Conservation (phyloP, 169 alveolate genomes). For the Plasmodium vivax region DNA sequence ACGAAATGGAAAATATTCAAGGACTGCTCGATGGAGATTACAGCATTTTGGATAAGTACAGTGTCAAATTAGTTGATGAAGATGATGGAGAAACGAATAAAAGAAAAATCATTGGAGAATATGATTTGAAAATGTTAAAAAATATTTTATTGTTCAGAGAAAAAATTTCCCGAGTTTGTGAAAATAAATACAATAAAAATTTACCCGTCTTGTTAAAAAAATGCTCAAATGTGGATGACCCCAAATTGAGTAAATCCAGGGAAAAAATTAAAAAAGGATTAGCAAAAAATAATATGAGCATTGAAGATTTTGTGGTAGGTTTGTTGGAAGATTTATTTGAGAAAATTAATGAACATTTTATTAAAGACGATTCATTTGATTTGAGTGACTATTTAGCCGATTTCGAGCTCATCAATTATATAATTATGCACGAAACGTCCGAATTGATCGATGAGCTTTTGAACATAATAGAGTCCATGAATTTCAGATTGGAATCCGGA, state of each 20-base stretch:
- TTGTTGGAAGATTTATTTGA: background rate
- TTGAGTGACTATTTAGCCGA: slow-evolving; percentile 17
- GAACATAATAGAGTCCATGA: background rate
- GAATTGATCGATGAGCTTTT: background rate
- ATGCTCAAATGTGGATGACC: slow-evolving; percentile 12
- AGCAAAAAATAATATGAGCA: background rate
- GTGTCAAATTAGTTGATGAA: slow-evolving; percentile 14
- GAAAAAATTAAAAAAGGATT: slow-evolving; percentile 10
- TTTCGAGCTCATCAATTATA: slow-evolving; percentile 28
- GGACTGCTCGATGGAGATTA: background rate
- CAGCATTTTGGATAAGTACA: slow-evolving; percentile 20
- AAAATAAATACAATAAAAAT: background rate
- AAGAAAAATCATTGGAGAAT: slow-evolving; percentile 26
- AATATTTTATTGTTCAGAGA: slow-evolving; percentile 30
- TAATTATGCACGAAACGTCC: background rate
- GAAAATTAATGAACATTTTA: slow-evolving; percentile 31
- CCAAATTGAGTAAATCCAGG: slow-evolving; percentile 18
- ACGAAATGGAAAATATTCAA: slow-evolving; percentile 8
- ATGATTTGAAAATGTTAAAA: slow-evolving; percentile 18
- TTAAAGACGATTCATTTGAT: slow-evolving; percentile 21
- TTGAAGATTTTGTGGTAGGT: background rate
- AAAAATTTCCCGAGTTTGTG: slow-evolving; percentile 14
- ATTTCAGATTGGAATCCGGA: background rate
- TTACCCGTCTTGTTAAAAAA: background rate
- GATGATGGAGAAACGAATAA: background rate